These are phyloP conservation scores for Adansonia grandidieri DNA, from an alignment of 441 rosid genomes.

Conservation along the genomic window DNA sequence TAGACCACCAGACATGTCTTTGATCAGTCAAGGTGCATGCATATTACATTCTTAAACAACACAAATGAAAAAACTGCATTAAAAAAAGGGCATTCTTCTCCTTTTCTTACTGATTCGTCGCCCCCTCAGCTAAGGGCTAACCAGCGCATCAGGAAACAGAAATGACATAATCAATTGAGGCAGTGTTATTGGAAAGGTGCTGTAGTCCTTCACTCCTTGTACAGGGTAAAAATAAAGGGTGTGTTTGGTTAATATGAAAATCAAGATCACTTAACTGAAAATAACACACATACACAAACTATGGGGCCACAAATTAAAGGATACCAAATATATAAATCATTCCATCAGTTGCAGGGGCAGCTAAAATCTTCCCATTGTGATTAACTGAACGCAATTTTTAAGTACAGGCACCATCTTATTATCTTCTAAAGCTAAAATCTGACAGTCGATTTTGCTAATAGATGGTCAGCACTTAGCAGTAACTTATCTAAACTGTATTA, in stretches of 20 bases:
- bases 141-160: not conserved
- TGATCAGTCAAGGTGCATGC: conserved; percentile 46
- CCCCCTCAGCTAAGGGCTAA: not conserved
- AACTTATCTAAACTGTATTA: not conserved
- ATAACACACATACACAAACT: not conserved
- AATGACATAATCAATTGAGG: conserved; percentile 11
- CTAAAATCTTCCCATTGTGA: conserved; percentile 79
- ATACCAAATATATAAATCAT: conserved; percentile 90
- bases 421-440: conserved; percentile 17
- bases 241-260: conserved; percentile 4
- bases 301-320: conserved; percentile 39
- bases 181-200: not conserved
- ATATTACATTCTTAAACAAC: not conserved
- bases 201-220: not conserved
- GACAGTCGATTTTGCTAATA: conserved; percentile 3
- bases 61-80: not conserved
- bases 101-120: not conserved
- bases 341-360: conserved; percentile 79
- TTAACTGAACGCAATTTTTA: not conserved
- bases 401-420: conserved; percentile 18
- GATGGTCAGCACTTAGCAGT: not conserved
- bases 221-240: not conserved
- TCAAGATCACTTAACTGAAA: not conserved
- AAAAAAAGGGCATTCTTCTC: not conserved
- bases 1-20: conserved; percentile 76